Conservation (phyloP, 345 rosid species). For the Microcos paniculata region DNA sequence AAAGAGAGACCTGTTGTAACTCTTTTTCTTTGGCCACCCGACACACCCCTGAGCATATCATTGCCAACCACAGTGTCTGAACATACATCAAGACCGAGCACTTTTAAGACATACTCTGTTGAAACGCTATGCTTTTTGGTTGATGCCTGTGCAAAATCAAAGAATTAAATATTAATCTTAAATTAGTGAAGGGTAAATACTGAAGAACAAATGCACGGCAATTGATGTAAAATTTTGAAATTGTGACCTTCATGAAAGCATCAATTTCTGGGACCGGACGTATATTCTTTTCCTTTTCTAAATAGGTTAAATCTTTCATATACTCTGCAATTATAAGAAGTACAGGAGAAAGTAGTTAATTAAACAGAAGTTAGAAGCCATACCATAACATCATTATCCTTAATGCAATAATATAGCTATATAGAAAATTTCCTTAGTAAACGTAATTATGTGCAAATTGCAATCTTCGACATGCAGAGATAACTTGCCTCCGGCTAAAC, state of each 20-base stretch:
- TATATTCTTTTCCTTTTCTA: slow-evolving; percentile 70
- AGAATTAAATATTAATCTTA: background rate
- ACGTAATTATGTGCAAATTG: background rate
- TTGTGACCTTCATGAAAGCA: slow-evolving; percentile 88
- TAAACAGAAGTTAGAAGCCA: background rate
- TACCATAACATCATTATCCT: background rate
- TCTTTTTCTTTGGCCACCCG: slow-evolving; percentile 94
- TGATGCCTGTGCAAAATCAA: slow-evolving; percentile 59
- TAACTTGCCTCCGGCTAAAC: background rate
- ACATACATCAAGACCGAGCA: slow-evolving; percentile 91
- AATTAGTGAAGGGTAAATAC: background rate
- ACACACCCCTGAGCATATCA: slow-evolving; percentile 95
- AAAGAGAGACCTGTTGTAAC: slow-evolving; percentile 79
- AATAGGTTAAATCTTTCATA: slow-evolving; percentile 57
- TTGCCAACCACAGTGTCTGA: slow-evolving; percentile 85
- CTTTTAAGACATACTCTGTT: slow-evolving; percentile 78
- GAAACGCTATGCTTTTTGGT: slow-evolving; percentile 72
- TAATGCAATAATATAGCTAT: background rate
- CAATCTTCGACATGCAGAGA: background rate
- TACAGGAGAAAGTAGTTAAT: background rate
- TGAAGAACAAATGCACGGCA: background rate
- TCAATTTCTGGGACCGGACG: slow-evolving; percentile 82
- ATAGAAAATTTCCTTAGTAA: background rate
- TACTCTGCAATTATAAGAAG: slow-evolving; percentile 39
- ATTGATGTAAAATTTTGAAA: background rate